phyloP scores from a whole-genome alignment of 2,329 filamentous ascomycete genomes.

The Claviceps humidiphila region DNA sequence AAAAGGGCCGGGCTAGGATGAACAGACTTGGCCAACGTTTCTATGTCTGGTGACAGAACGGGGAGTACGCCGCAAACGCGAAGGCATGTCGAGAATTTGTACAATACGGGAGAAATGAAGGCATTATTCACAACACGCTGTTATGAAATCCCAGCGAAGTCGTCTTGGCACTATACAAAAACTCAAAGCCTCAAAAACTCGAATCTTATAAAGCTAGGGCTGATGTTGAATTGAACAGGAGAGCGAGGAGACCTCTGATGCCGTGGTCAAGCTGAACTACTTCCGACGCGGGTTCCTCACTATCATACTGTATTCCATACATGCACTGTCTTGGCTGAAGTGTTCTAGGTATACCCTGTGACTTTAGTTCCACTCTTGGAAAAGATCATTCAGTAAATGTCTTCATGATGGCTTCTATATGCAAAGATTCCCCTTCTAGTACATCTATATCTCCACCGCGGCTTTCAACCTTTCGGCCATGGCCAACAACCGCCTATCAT shows the following conservation, averaged over 20 bases:
- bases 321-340: neutral
- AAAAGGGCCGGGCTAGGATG: no score
- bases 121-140: neutral
- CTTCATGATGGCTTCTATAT: neutral
- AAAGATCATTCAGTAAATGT: neutral
- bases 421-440: neutral
- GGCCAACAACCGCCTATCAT: slow-evolving; percentile 51
- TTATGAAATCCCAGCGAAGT: no score
- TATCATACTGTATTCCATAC: no score
- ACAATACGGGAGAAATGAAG: no score
- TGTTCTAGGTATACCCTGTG: neutral
- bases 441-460: slow-evolving; percentile 20
- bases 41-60: neutral
- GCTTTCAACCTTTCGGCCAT: slow-evolving; percentile 31
- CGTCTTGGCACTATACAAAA: no score
- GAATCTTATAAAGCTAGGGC: no score
- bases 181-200: no score
- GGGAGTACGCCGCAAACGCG: neutral
- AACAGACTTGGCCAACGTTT: neutral
- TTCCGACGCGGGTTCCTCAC: no score
- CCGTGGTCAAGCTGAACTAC: no score
- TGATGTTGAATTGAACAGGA: no score
- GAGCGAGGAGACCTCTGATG: no score
- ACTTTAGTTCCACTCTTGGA: no score
- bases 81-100: neutral